Evolutionary conservation across 768 basidiomycete species (phyloP).

Genomic region (Myochromella boudieri): DNA sequence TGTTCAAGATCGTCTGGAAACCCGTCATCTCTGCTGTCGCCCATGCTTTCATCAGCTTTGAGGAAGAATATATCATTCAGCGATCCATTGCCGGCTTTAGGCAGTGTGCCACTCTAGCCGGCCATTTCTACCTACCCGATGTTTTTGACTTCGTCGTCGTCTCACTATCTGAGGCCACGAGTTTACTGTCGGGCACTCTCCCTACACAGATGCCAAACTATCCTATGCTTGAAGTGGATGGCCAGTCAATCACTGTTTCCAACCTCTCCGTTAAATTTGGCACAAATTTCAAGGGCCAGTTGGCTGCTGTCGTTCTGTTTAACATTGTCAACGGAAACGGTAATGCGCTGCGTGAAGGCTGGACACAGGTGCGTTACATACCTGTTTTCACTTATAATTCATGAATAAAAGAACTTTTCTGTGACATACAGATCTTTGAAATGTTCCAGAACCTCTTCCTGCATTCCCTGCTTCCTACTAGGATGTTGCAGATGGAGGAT

Average conservation of each 20-base stretch:
- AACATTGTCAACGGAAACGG: slow-evolving; percentile 97
- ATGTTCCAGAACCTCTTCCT: slow-evolving; percentile 97
- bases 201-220: slow-evolving; percentile 76
- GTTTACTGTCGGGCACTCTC: slow-evolving; percentile 73
- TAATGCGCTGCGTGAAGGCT: slow-evolving; percentile 90
- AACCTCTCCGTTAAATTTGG: slow-evolving; percentile 92
- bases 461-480: slow-evolving; percentile 85
- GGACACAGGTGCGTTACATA: slow-evolving; percentile 69
- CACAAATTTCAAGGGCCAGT: slow-evolving; percentile 90
- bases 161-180: slow-evolving; percentile 90
- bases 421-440: slow-evolving; percentile 90
- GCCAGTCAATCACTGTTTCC: slow-evolving; percentile 87
- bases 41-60: slow-evolving; percentile 93
- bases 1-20: slow-evolving; percentile 95
- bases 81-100: slow-evolving; percentile 94
- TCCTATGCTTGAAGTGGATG: slow-evolving; percentile 88
- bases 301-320: slow-evolving; percentile 96
- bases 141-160: slow-evolving; percentile 97
- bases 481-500: slow-evolving; percentile 97
- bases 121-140: slow-evolving; percentile 85
- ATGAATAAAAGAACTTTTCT: slow-evolving; percentile 7
- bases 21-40: slow-evolving; percentile 92
- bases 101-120: slow-evolving; percentile 92
- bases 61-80: slow-evolving; percentile 96
- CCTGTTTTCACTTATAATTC: background rate